These are phyloP conservation scores for Wallacemonas sp. DNA, from an alignment of 208 protist genomes.

Conservation along the genomic window DNA sequence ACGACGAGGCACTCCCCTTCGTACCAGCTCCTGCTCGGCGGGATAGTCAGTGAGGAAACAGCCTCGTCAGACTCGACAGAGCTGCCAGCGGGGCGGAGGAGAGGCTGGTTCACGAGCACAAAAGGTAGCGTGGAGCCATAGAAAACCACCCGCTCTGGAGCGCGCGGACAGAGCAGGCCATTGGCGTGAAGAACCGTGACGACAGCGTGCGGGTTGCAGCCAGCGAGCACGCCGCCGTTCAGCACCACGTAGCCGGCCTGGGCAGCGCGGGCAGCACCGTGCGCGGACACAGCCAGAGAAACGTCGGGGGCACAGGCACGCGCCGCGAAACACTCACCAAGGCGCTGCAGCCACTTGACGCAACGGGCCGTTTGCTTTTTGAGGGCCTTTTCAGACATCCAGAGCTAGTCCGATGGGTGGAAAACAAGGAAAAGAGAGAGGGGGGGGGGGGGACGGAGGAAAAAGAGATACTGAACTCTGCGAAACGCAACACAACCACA, in stretches of 20 bases:
- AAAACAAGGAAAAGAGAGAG: constrained; percentile 11
- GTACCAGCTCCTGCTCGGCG: constrained; percentile 13
- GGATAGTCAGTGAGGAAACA: background rate
- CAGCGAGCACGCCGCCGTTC: constrained; percentile 60
- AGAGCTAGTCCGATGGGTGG: no score
- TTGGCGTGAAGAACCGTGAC: constrained; percentile 26
- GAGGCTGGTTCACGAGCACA: constrained; percentile 20
- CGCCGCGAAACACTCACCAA: constrained; percentile 20
- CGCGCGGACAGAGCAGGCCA: constrained; percentile 15
- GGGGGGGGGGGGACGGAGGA: constrained; percentile 10
- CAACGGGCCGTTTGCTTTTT: constrained; percentile 24
- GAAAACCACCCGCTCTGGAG: constrained; percentile 16
- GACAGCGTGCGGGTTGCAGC: constrained; percentile 46
- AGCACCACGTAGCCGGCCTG: constrained; percentile 50
- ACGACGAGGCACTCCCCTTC: constrained; percentile 19
- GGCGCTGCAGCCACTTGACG: constrained; percentile 22
- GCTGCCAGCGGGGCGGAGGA: background rate
- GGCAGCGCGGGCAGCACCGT: background rate
- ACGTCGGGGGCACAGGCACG: constrained; percentile 2
- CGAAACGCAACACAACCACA: no score
- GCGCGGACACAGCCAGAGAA: background rate
- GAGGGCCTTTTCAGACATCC: constrained; percentile 18
- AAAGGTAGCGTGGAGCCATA: constrained; percentile 41
- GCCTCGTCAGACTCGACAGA: background rate
- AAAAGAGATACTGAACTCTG: no score